These are phyloP conservation scores for Aspergillus novofumigatus DNA, from an alignment of 2,329 filamentous ascomycete genomes.

Conservation along the genomic window DNA sequence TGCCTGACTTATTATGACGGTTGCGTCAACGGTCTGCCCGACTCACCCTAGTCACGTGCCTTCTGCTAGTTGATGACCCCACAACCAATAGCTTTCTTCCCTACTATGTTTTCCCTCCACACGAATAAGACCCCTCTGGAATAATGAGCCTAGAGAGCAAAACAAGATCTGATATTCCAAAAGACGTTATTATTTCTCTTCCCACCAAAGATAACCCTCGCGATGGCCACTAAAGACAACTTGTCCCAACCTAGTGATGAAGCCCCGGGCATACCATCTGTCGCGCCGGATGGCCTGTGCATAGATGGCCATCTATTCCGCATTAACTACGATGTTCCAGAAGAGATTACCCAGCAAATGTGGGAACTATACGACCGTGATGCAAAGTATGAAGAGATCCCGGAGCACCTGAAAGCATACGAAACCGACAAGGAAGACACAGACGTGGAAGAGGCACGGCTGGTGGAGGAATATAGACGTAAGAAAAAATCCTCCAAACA, in stretches of 20 bases:
- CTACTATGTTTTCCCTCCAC: background rate
- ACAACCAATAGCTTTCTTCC: too few relatives aligned
- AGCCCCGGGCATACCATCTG: background rate
- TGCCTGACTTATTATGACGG: too few relatives aligned
- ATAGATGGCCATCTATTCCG: background rate
- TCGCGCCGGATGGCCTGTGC: background rate
- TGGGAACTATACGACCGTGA: background rate
- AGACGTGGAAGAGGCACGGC: background rate
- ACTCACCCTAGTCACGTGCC: too few relatives aligned
- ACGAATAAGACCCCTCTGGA: background rate
- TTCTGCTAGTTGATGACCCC: too few relatives aligned
- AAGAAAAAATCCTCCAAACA: background rate
- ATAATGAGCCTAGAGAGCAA: background rate
- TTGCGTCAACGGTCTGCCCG: too few relatives aligned
- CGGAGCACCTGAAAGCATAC: background rate
- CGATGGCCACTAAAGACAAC: background rate
- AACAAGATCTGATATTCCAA: background rate
- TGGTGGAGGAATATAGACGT: background rate
- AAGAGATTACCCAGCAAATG: background rate
- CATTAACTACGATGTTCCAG: background rate
- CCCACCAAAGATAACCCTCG: background rate
- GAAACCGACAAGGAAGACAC: background rate
- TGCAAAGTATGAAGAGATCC: background rate
- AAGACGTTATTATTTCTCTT: background rate
- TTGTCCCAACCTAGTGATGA: background rate